Base-by-base conservation (phyloP, 805 yeast species). In the Torulaspora gathmanii region DNA sequence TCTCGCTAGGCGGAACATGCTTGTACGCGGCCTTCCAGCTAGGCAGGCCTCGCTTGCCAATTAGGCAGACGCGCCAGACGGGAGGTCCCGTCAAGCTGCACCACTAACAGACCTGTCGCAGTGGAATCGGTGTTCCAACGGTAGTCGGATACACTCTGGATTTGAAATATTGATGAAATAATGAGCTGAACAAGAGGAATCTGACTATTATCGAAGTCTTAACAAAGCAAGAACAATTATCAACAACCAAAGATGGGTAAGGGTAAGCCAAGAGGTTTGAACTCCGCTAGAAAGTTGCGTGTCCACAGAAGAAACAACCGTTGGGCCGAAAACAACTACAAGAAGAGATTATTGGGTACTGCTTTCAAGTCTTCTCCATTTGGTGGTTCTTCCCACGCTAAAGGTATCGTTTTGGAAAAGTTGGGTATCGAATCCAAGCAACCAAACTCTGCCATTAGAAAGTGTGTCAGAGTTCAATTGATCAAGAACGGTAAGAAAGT, bases 361-460 rank as follows among this genome's bases (percentile, higher is more conserved):
- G 96, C 97, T 67, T 93, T 85, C 96, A 93, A 90, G 82, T 93
- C 95, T 60, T 93, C 99, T 70, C 99, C 99, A 77, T 93, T 93
- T 72, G 98, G 98, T 77, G 99, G 98, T 74, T 90, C 99, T 70
- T 93, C 99, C 67, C 99, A 93, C 86, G 99, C 99, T 70, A 91
- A 91, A 82, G 99, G 99, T 74, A 93, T 93, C 70, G 99, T 93
- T 61, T 86, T 93, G 73, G 99, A 93, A 82, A 93, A 93, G 79
- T 84, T 91, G 68, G 99, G 99, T 82, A 84, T 93, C 75, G 98
- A 93, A 82, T 95, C 99, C 74, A 93, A 93, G 80, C 99, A 93
- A 82, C 99, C 99, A 78, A 93, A 93, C 95, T 93, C 99, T 69
- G 99, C 99, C 79, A 91, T 93, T 73, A 93, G 99, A 86, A 93